Conservation (phyloP, 2,329 filamentous ascomycete genomes). For the Beauveria varroae region DNA sequence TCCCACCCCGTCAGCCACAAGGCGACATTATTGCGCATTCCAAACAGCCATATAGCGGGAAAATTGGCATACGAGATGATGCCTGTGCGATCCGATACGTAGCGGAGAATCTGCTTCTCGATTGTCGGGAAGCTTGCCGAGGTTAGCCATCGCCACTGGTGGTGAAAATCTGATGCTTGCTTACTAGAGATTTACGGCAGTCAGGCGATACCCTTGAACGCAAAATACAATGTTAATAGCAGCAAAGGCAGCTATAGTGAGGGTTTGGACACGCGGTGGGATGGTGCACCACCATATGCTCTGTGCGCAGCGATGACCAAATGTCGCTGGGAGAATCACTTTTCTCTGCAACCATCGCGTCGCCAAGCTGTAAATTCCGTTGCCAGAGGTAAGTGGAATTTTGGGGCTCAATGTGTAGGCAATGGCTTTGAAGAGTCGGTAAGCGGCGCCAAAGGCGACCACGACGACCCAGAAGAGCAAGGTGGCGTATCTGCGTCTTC, state of each 20-base stretch:
- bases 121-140: conserved; percentile 26
- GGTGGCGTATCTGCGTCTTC: conserved; percentile 20
- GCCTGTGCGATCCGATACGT: conserved; percentile 56
- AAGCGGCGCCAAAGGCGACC: conserved; percentile 27
- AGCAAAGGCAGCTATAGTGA: conserved; percentile 31
- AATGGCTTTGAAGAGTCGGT: conserved; percentile 20
- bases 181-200: conserved; percentile 33
- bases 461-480: conserved; percentile 34
- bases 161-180: conserved; percentile 7
- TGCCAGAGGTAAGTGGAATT: neutral
- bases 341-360: conserved; percentile 26
- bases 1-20: conserved; percentile 63
- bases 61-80: conserved; percentile 58
- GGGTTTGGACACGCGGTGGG: conserved; percentile 34
- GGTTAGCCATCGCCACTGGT: neutral
- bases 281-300: conserved; percentile 38
- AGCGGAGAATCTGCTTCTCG: conserved; percentile 37
- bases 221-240: conserved; percentile 30
- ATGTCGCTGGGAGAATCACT: conserved; percentile 33
- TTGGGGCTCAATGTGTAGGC: neutral
- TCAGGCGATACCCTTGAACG: conserved; percentile 29
- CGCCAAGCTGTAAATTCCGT: neutral
- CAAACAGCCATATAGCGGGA: conserved; percentile 59
- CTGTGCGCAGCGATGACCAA: conserved; percentile 35
- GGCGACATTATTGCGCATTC: conserved; percentile 57